Evolutionary conservation across 2,329 filamentous ascomycete species (phyloP).

Genomic region (Hortaea werneckii): DNA sequence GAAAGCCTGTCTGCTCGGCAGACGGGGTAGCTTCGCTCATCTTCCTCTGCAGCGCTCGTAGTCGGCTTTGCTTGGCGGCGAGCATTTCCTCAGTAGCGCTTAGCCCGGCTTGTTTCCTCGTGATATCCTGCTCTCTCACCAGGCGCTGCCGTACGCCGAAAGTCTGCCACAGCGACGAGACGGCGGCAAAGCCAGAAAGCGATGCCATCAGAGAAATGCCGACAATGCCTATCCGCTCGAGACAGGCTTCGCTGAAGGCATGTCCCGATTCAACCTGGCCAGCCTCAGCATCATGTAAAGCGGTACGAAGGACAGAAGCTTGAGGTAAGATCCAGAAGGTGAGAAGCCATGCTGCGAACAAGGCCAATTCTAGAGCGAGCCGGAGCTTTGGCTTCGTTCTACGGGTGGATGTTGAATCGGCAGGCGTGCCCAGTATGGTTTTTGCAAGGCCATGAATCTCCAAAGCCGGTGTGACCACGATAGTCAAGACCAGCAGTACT

Average conservation of each 20-base stretch:
- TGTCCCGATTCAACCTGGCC: slow-evolving; percentile 27
- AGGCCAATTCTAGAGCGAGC: slow-evolving; percentile 42
- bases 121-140: slow-evolving; percentile 57
- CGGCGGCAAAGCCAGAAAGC: slow-evolving; percentile 80
- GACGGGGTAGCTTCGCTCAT: slow-evolving; percentile 33
- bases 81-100: slow-evolving; percentile 75
- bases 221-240: slow-evolving; percentile 66
- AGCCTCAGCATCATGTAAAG: slow-evolving; percentile 34
- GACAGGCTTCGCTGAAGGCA: slow-evolving; percentile 45
- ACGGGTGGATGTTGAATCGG: slow-evolving; percentile 50
- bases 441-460: slow-evolving; percentile 50
- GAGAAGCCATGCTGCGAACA: slow-evolving; percentile 60
- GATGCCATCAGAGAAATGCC: slow-evolving; percentile 80
- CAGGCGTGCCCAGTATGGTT: slow-evolving; percentile 49
- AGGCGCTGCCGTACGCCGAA: slow-evolving; percentile 57
- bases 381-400: slow-evolving; percentile 46
- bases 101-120: slow-evolving; percentile 67
- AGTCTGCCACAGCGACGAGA: slow-evolving; percentile 76
- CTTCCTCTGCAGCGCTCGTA: slow-evolving; percentile 61
- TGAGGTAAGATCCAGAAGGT: slow-evolving; percentile 56
- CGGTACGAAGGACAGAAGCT: slow-evolving; percentile 23
- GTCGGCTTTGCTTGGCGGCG: slow-evolving; percentile 59
- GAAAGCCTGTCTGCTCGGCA: slow-evolving; percentile 42
- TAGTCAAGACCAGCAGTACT: slow-evolving; percentile 59
- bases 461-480: slow-evolving; percentile 67